Base-by-base conservation (phyloP, 2,329 filamentous ascomycete species). In the Venturia pyrina region DNA sequence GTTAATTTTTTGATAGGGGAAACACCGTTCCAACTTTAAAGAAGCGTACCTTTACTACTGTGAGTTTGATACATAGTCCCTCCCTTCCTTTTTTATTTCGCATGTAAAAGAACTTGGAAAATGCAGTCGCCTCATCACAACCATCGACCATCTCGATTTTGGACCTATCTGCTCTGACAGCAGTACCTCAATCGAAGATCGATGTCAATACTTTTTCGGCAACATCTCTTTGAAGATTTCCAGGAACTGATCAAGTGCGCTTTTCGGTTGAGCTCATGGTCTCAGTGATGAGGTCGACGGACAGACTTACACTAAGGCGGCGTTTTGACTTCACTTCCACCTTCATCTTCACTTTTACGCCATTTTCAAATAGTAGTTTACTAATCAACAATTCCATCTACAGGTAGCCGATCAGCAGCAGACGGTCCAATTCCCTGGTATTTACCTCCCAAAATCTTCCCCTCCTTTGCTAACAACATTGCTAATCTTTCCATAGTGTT, bases 21-120 rank as follows among this genome's bases (percentile, higher is more conserved):
- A 73, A 77, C 68, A 81, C 79, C 24, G 79, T 93, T 2, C 91
- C 91, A 6, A 87, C 84, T 17, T 81, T 96, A 69, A 95, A 37
- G 53, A 59, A 59, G 17, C 53, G 53, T 5, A 50, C 28, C 62
- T 70, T 56, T 65, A 67, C 65, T 34, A 37, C 65, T 24, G 40
- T 68, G 24, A 66, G 43, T 65, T 28, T 64, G 37, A 44, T 48
- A 11, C 37, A 43, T 48, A 48, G 64, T 66, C 61, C 65, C 17
- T 46, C 32, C 68, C 40, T 17, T 13, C 1, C 13, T 43, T 43
- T 43, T 17, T 40, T 40, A 8, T 40, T 40, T 40, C 37, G 37
- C 37, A 13, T 40, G 37, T 40, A 40, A 40, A 40, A 40, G 37
- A 40, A 13, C 2, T 10, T 40, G 41, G 41, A 15, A 43, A 43